Percentiles rank a stretch among this genome's conserved stretches.
Evolutionary conservation across 371 early-diverging fungal species (phyloP).

Genomic region (Cokeromyces recurvatus): DNA sequence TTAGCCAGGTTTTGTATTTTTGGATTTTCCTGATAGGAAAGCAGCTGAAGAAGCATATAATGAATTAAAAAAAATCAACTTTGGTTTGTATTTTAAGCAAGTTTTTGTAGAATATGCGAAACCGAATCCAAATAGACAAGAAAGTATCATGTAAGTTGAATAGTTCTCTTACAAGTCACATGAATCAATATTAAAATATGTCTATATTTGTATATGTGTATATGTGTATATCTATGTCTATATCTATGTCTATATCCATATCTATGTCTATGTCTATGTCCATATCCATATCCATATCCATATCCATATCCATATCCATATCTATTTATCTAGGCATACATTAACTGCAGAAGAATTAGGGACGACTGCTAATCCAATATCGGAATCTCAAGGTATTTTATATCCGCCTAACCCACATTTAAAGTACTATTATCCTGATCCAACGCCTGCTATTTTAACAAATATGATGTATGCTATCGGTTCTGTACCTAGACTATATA

Average conservation of each 20-base stretch:
- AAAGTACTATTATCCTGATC: constrained; percentile 49
- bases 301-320: too few species aligned
- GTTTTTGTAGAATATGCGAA: constrained; percentile 46
- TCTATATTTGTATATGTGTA: too few species aligned
- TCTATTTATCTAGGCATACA: too few species aligned
- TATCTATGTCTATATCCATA: too few species aligned
- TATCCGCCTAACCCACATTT: constrained; percentile 51
- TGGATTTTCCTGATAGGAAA: constrained; percentile 39
- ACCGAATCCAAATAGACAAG: constrained; percentile 25
- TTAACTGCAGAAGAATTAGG: constrained; percentile 11
- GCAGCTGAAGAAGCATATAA: constrained; percentile 30
- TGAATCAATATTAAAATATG: too few species aligned
- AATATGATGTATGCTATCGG: constrained; percentile 52
- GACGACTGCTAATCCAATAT: constrained; percentile 10
- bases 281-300: background rate
- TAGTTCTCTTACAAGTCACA: too few species aligned
- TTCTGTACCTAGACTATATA: constrained; percentile 54
- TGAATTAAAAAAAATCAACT: constrained; percentile 18
- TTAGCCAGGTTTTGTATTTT: constrained; percentile 45
- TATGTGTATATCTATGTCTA: too few species aligned
- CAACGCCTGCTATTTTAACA: constrained; percentile 43
- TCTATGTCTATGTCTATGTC: too few species aligned
- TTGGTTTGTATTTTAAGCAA: constrained; percentile 29
- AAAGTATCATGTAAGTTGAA: background rate
- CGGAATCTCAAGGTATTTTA: constrained; percentile 7